Evolutionary conservation across 2,329 filamentous ascomycete genomes (phyloP).

Genomic region (Pseudogymnoascus sp.): DNA sequence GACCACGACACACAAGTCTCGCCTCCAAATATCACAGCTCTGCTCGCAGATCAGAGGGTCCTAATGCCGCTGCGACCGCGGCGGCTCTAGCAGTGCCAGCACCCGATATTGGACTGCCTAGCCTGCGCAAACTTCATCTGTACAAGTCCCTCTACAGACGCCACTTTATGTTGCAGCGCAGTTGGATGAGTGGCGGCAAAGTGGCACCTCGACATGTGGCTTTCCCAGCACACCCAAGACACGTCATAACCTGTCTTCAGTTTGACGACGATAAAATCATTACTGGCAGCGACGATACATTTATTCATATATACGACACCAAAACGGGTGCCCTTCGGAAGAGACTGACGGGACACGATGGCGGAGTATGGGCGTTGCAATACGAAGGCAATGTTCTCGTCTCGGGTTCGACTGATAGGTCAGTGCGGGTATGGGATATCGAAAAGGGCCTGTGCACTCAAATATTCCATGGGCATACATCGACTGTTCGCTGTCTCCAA

Average conservation of each 20-base stretch:
- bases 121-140: slow-evolving; percentile 76
- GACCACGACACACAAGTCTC: slow-evolving; percentile 18
- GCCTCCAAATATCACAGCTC: slow-evolving; percentile 19
- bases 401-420: slow-evolving; percentile 91
- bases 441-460: slow-evolving; percentile 88
- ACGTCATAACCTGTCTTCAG: slow-evolving; percentile 95
- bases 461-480: slow-evolving; percentile 95
- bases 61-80: slow-evolving; percentile 76
- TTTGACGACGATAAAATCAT: slow-evolving; percentile 98
- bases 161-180: slow-evolving; percentile 81
- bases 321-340: slow-evolving; percentile 81
- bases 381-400: slow-evolving; percentile 94
- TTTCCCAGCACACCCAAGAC: slow-evolving; percentile 90
- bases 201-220: slow-evolving; percentile 85
- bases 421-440: slow-evolving; percentile 99
- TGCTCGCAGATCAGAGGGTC: slow-evolving; percentile 59
- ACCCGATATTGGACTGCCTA: slow-evolving; percentile 70
- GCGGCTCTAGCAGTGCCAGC: slow-evolving; percentile 78
- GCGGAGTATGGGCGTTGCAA: slow-evolving; percentile 94
- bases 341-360: slow-evolving; percentile 86
- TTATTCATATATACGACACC: slow-evolving; percentile 97
- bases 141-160: slow-evolving; percentile 95
- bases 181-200: slow-evolving; percentile 78
- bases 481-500: slow-evolving; percentile 90
- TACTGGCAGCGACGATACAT: slow-evolving; percentile 92